Evolutionary conservation across 345 rosid species (phyloP).

Genomic region (Geranium rotundifolium): DNA sequence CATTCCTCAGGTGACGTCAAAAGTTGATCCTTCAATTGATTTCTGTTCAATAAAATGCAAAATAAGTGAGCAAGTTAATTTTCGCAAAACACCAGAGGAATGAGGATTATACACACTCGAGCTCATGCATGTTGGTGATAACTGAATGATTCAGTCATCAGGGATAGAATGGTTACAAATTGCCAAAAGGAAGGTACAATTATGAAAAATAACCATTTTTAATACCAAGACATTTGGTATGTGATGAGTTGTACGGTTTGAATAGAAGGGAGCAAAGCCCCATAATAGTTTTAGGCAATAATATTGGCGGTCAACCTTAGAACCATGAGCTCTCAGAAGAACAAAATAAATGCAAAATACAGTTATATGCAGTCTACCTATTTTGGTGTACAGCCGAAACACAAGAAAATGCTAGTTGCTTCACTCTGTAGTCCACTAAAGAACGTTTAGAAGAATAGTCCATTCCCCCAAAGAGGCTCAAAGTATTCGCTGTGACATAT

Average conservation of each 20-base stretch:
- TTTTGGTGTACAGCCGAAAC: slow-evolving; percentile 68
- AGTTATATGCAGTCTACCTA: slow-evolving; percentile 35
- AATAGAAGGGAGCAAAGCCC: neutral
- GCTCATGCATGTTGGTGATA: neutral
- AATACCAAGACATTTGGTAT: neutral
- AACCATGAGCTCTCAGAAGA: neutral
- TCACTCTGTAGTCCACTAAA: slow-evolving; percentile 74
- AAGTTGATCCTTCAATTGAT: slow-evolving; percentile 48
- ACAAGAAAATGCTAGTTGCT: slow-evolving; percentile 55
- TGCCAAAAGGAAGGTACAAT: too few species aligned
- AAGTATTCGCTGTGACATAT: slow-evolving; percentile 52
- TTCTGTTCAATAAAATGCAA: slow-evolving; percentile 31
- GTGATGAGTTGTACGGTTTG: neutral
- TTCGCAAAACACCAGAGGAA: neutral
- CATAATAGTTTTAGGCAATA: neutral
- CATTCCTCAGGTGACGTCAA: slow-evolving; percentile 31
- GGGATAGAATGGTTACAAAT: neutral
- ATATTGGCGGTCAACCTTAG: neutral
- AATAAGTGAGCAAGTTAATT: slow-evolving; percentile 9
- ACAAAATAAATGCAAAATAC: neutral
- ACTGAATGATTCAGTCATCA: neutral
- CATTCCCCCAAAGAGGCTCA: slow-evolving; percentile 53
- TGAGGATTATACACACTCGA: neutral
- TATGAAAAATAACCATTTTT: too few species aligned
- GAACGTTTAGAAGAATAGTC: slow-evolving; percentile 35